Percentiles rank a stretch among this genome's conserved stretches.
Conservation (phyloP, 164 flowering plant genomes). For the Amborella trichopoda region DNA sequence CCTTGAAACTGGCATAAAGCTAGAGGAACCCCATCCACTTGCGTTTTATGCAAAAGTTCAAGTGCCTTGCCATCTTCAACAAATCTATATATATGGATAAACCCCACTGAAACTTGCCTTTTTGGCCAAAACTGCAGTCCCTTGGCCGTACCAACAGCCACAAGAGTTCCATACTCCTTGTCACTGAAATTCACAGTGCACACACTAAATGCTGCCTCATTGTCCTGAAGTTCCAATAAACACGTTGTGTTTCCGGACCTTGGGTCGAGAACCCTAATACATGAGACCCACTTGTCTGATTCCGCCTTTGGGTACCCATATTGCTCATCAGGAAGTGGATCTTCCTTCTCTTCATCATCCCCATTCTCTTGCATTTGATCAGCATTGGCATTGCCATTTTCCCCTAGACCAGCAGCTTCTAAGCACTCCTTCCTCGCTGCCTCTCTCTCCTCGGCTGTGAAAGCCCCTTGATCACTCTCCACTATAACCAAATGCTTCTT, state of each 20-base stretch:
- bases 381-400: constrained; percentile 54
- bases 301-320: constrained; percentile 97
- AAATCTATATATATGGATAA: constrained; percentile 86
- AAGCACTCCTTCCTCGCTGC: constrained; percentile 85
- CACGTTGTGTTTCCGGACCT: constrained; percentile 71
- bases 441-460: constrained; percentile 93
- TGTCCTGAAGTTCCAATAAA: constrained; percentile 92
- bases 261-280: constrained; percentile 94
- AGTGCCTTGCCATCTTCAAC: constrained; percentile 83
- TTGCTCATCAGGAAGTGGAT: constrained; percentile 92
- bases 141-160: constrained; percentile 97
- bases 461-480: constrained; percentile 98
- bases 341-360: constrained; percentile 48
- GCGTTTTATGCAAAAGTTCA: constrained; percentile 93
- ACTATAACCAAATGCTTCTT: constrained; percentile 60
- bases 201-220: constrained; percentile 92
- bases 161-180: constrained; percentile 89
- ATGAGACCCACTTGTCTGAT: constrained; percentile 93
- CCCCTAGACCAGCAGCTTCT: constrained; percentile 73
- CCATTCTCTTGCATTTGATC: constrained; percentile 87
- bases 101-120: constrained; percentile 48
- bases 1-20: constrained; percentile 95
- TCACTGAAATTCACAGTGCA: constrained; percentile 97
- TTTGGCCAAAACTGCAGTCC: constrained; percentile 87
- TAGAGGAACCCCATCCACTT: constrained; percentile 93